Conservation (phyloP, 2,329 filamentous ascomycete genomes). For the Dryadomyces quercivorus region DNA sequence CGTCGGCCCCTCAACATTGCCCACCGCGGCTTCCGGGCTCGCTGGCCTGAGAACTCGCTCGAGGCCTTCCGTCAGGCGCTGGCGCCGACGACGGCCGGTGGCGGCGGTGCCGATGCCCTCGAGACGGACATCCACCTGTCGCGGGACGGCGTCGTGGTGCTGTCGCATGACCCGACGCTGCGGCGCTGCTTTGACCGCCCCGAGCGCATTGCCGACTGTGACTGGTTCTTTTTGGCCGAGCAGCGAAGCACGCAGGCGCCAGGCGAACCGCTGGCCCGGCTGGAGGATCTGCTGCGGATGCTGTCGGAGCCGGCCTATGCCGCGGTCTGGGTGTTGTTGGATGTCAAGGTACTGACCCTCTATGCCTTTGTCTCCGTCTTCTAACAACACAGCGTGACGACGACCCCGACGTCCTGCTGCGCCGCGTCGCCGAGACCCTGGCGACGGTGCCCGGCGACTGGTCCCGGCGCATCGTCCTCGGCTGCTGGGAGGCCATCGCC, state of each 20-base stretch:
- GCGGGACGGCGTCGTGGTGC: slow-evolving; percentile 69
- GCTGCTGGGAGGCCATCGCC: slow-evolving; percentile 70
- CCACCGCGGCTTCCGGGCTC: slow-evolving; percentile 67
- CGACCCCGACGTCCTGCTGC: slow-evolving; percentile 57
- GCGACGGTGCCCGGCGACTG: slow-evolving; percentile 46
- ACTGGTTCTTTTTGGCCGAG: slow-evolving; percentile 60
- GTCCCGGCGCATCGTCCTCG: slow-evolving; percentile 62
- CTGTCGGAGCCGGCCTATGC: slow-evolving; percentile 52
- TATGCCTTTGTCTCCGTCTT: background rate
- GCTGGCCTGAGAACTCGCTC: slow-evolving; percentile 78
- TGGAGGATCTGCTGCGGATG: slow-evolving; percentile 63
- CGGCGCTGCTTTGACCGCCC: slow-evolving; percentile 73
- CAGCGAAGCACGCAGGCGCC: slow-evolving; percentile 57
- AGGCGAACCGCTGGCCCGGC: slow-evolving; percentile 52
- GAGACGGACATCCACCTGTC: slow-evolving; percentile 84
- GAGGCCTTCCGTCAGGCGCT: slow-evolving; percentile 27
- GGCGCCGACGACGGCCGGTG: background rate
- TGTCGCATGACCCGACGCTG: slow-evolving; percentile 71
- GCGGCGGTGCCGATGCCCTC: slow-evolving; percentile 49
- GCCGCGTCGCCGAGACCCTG: slow-evolving; percentile 53
- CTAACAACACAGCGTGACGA: slow-evolving; percentile 50
- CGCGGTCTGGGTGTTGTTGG: slow-evolving; percentile 68
- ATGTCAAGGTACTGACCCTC: slow-evolving; percentile 59
- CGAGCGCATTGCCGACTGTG: slow-evolving; percentile 59
- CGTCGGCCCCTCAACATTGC: slow-evolving; percentile 56